These are phyloP conservation scores for Helotiales sp. DNA, from an alignment of 2,329 filamentous ascomycete species.

Conservation along the genomic window DNA sequence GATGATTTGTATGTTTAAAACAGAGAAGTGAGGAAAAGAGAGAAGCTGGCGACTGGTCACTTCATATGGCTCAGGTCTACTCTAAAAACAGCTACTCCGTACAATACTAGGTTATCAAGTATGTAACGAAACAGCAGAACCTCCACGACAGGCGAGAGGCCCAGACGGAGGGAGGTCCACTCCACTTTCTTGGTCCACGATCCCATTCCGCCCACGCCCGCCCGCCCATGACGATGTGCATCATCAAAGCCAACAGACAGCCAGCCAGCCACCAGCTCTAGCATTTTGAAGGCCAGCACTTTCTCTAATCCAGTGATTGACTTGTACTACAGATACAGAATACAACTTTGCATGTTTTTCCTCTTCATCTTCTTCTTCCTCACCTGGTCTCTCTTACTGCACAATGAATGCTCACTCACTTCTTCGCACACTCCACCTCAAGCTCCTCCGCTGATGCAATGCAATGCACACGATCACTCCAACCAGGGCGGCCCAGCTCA, in stretches of 20 bases:
- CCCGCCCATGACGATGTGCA: neutral
- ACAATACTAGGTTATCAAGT: no score
- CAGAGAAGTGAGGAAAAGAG: neutral
- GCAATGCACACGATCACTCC: constrained; percentile 19
- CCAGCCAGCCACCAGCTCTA: neutral
- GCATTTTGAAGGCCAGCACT: neutral
- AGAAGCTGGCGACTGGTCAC: neutral
- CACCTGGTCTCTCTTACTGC: neutral
- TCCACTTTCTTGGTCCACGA: constrained; percentile 7
- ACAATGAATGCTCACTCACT: neutral
- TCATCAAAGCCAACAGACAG: neutral
- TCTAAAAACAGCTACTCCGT: constrained; percentile 1
- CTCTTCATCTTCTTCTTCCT: neutral
- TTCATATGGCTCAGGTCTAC: constrained; percentile 1
- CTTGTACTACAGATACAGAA: neutral
- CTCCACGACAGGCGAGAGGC: neutral
- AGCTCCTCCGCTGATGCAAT: constrained; percentile 9
- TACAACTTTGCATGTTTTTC: neutral
- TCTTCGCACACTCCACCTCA: neutral
- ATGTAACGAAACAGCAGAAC: neutral
- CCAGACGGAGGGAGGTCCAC: neutral
- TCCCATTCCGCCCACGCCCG: neutral
- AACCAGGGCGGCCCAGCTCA: constrained; percentile 7
- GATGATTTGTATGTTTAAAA: neutral
- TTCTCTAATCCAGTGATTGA: neutral